Evolutionary conservation across 169 alveolate species (phyloP), one percentile per base, ranked within the genome.

Genomic region (Toxoplasma gondii): DNA sequence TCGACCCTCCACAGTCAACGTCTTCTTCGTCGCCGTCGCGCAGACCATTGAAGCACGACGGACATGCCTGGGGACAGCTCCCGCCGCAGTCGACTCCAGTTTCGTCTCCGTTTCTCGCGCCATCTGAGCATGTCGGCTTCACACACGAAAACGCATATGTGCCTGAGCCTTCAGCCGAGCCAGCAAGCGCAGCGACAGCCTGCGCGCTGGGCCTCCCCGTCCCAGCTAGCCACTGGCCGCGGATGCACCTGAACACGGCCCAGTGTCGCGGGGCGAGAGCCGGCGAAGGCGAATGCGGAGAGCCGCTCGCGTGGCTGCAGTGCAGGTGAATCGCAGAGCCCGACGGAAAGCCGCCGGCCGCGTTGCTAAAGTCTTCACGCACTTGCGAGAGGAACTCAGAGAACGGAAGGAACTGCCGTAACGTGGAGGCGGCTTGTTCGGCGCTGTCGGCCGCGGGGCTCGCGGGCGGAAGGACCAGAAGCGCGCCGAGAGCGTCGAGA

Each of bases 71-170:
- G 41, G 88, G 81, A 70, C 97, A 96, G 88, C 96, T 78, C 49
- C 96, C 98, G 36, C 98, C 98, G 87, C 98, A 96, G 45, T 88
- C 97, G 34, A 96, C 95, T 1, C 97, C 97, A 96, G 86, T 91
- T 81, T 96, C 98, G 64, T 82, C 90, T 2, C 90, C 90, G 90
- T 82, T 82, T 39, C 90, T 12, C 44, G 5, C 67, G 41, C 90
- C 90, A 38, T 82, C 90, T 5, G 39, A 22, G 41, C 90, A 82
- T 36, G 90, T 43, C 24, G 90, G 90, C 29, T 24, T 22, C 38
- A n/a, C 10, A 67, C 90, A 82, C 27, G 43, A 34, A 9, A 78
- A 78, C 16, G 90, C 36, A 67, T 64, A 10, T 4, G 41, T 7
- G 1, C 41, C 90, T 64, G 69, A 24, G 5, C 4, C 45, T 31